Evolutionary conservation across 2,329 filamentous ascomycete genomes (phyloP), one percentile per base, ranked within the genome.

Genomic region (Metarhizium album): DNA sequence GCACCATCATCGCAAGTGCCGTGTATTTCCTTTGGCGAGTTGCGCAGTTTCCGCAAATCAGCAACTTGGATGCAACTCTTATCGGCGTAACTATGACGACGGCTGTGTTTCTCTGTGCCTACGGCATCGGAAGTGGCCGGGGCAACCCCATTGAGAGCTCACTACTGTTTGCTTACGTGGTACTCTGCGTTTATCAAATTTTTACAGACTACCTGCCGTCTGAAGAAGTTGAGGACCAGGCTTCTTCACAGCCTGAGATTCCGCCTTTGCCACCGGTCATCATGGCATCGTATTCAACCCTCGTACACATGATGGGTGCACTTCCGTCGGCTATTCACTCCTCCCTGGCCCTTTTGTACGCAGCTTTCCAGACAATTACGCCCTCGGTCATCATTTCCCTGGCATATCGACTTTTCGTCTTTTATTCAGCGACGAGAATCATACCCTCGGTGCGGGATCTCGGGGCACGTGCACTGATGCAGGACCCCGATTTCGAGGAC

Each of bases 101-200:
- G 49, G 89, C 88, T 47, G 83, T 96, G 55, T 95, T 97, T 63
- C 75, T 98, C 14, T 93, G 89, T 65, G 87, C 86, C 14, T 96
- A 91, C 76, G 93, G 93, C 24, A 96, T 97, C 59, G 87, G 87
- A 54, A 95, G 88, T 61, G 91, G 91, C 2, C 84, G 90, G 60
- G 93, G 93, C 54, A 98, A 95, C 62, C 89, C 91, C 2, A 87
- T 97, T 50, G 91, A 98, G 70, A 95, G 89, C 58, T 95, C 91
- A 22, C 74, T 98, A 11, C 78, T 98, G 52, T 97, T 98, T 56
- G 91, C 93, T 62, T 98, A 98, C 68, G 82, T 96, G 54, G 93
- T 95, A n/a, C 83, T 98, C 55, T 97, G 91, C 73, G 87, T 97
- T 63, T 98, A 97, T 71, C 93, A 98, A 68, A 97, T 97, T 67